These are phyloP conservation scores for Cercospora citrullina DNA, from an alignment of 2,329 filamentous ascomycete genomes.

Conservation along the genomic window DNA sequence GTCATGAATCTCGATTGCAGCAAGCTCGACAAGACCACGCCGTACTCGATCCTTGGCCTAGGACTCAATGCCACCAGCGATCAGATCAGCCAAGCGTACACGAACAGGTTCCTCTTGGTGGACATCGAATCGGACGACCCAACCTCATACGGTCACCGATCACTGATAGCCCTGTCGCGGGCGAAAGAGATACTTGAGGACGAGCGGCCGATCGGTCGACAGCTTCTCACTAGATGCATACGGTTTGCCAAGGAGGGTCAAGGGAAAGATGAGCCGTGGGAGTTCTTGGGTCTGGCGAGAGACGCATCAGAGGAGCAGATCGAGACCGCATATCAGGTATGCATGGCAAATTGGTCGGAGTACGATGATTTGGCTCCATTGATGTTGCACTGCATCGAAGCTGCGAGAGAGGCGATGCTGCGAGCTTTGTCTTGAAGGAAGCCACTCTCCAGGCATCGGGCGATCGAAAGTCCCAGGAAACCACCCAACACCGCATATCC, in stretches of 20 bases:
- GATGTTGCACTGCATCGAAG: not conserved
- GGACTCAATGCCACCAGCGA: not conserved
- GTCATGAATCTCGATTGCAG: not conserved
- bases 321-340: not conserved
- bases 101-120: not conserved
- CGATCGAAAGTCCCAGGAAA: not conserved
- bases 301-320: not conserved
- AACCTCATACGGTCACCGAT: not conserved
- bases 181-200: not conserved
- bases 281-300: not conserved
- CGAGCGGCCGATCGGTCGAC: not conserved
- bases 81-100: not conserved
- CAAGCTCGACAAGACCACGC: not conserved
- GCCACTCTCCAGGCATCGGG: not conserved
- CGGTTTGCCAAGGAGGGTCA: not conserved
- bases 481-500: not conserved
- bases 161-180: not conserved
- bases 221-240: not conserved
- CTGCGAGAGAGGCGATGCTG: not conserved
- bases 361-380: not conserved
- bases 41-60: not conserved
- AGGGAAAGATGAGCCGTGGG: not conserved
- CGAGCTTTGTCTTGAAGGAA: not conserved
- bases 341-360: not conserved
- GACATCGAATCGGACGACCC: not conserved